phyloP scores from a whole-genome alignment of 257 asterid genomes.

The Scutellaria baicalensis region DNA sequence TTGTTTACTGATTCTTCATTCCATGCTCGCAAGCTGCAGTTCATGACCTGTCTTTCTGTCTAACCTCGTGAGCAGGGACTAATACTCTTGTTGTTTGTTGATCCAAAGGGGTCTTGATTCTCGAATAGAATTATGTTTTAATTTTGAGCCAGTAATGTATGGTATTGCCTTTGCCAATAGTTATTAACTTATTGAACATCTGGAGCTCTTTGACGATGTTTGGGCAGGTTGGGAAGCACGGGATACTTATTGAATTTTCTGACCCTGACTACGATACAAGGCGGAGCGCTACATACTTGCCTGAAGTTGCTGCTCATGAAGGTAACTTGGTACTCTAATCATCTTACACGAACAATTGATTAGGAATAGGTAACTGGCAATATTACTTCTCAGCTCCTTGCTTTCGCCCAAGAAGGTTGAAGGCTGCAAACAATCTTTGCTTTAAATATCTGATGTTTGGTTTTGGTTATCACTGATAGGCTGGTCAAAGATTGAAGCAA shows the following conservation, averaged over 20 bases:
- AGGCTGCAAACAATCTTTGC: not conserved
- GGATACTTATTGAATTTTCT: conserved; percentile 87
- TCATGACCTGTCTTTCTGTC: not conserved
- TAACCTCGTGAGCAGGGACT: not conserved
- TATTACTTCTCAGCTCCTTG: not conserved
- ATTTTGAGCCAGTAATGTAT: not conserved
- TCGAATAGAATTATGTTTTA: not conserved
- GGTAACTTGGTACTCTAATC: conserved; percentile 38
- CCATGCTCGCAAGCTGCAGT: not conserved
- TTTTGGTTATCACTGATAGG: conserved; percentile 26
- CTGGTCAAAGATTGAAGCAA: conserved; percentile 72
- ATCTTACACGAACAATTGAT: not conserved
- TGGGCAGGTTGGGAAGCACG: conserved; percentile 87
- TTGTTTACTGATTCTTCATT: not conserved
- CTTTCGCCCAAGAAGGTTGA: not conserved
- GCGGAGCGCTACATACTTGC: conserved; percentile 95
- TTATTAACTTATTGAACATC: not conserved
- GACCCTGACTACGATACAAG: conserved; percentile 57
- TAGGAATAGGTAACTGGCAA: not conserved
- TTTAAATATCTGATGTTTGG: not conserved
- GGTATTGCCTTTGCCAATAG: not conserved
- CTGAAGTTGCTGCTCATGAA: conserved; percentile 98
- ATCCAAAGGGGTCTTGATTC: not conserved
- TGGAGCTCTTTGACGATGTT: not conserved
- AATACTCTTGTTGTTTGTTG: not conserved